phyloP scores from a whole-genome alignment of 495 filamentous ascomycete species.

The Neurospora cerealis region DNA sequence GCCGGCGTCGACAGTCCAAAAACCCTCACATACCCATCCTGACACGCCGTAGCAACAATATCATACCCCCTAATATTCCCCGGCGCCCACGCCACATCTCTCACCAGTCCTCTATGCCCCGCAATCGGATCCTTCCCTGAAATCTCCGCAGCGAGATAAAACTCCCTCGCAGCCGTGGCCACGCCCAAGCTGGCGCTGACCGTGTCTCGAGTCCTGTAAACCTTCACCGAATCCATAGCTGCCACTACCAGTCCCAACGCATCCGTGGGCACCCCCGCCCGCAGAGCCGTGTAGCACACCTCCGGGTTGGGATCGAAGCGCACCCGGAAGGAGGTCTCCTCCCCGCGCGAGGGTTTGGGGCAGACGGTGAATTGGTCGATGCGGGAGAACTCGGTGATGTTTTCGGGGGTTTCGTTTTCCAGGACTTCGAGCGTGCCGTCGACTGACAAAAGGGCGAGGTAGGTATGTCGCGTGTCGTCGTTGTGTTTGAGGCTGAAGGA shows the following conservation, averaged over 20 bases:
- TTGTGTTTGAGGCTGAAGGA: conserved; percentile 75
- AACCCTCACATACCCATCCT: conserved; percentile 79
- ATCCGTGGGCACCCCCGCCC: conserved; percentile 66
- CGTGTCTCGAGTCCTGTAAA: conserved; percentile 63
- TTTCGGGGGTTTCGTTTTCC: conserved; percentile 82
- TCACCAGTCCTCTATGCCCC: conserved; percentile 62
- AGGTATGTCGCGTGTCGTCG: conserved; percentile 55
- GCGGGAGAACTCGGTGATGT: conserved; percentile 61
- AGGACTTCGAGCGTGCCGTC: conserved; percentile 71
- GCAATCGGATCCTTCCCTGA: conserved; percentile 18
- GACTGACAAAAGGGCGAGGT: conserved; percentile 71
- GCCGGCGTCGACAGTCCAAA: conserved; percentile 65
- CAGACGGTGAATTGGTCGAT: conserved; percentile 60
- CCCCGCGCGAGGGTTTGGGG: conserved; percentile 45
- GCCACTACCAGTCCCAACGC: conserved; percentile 71
- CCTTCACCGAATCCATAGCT: conserved; percentile 65
- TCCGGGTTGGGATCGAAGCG: conserved; percentile 76
- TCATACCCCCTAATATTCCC: conserved; percentile 81
- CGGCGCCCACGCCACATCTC: conserved; percentile 87
- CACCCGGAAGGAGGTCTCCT: conserved; percentile 78
- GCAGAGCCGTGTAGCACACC: conserved; percentile 63
- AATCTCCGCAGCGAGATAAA: conserved; percentile 73
- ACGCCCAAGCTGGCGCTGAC: conserved; percentile 42
- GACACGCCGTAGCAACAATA: conserved; percentile 81
- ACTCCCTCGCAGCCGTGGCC: conserved; percentile 44